These are phyloP conservation scores for Gossypium turneri DNA, from an alignment of 345 rosid genomes.

Conservation along the genomic window DNA sequence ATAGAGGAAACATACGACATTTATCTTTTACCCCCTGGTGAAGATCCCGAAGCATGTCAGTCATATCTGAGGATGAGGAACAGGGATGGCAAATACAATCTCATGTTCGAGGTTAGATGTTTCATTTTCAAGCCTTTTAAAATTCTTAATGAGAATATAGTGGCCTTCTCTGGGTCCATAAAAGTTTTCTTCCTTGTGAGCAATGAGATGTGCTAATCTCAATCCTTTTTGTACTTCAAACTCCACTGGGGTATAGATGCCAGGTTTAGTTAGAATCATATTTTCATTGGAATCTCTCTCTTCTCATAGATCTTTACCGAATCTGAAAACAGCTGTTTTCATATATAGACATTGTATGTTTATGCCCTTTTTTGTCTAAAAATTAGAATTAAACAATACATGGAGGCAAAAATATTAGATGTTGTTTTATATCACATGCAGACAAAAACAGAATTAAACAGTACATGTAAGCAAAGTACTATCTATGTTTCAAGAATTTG, in stretches of 20 bases:
- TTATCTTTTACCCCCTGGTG: constrained; percentile 97
- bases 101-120: constrained; percentile 90
- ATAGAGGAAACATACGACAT: constrained; percentile 96
- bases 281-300: not conserved
- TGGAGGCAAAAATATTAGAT: not conserved
- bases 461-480: not conserved
- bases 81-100: constrained; percentile 96
- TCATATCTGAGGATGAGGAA: constrained; percentile 98
- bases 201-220: not conserved
- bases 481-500: not conserved
- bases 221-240: too few relatives aligned
- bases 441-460: not conserved
- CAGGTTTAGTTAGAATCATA: not conserved
- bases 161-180: not conserved
- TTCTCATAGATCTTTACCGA: not conserved
- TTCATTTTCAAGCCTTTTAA: constrained; percentile 12
- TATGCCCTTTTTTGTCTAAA: not conserved
- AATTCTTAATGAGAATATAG: constrained; percentile 1
- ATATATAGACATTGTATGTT: not conserved
- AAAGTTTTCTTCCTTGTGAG: not conserved
- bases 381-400: not conserved
- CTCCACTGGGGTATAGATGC: too few relatives aligned
- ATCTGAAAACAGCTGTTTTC: not conserved
- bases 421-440: not conserved
- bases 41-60: constrained; percentile 99